Base-by-base conservation (phyloP, 352 stramenopile species). In the Peronospora tabacina region DNA sequence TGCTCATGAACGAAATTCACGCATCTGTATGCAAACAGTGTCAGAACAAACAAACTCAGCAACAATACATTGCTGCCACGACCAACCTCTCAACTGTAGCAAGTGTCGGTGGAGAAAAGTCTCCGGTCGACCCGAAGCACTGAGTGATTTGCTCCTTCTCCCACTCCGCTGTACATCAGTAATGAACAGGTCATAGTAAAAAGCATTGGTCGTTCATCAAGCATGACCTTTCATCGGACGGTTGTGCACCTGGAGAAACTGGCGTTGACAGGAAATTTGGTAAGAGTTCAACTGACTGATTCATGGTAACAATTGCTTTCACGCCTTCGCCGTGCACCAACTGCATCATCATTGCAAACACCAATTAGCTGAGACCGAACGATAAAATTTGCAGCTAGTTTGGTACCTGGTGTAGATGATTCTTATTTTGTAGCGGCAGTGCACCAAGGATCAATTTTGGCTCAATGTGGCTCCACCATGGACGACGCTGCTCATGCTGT, bases 401-500 rank as follows among this genome's bases (percentile, higher is more conserved):
- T 11, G 5, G 0, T 26, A 78, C 72, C 36, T 62, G 61, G 6
- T 53, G 8, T 39, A 89, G 58, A 45, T 89, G 78, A 10, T 60
- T 61, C 35, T 82, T 77, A 20, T 83, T 50, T 17, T 60, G 63
- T 37, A 89, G 54, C 15, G 80, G 80, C 24, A 91, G 60, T 26
- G 80, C 80, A 13, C 80, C 80, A 13, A 91, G 75, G 15, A 91
- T 49, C 38, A 91, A 55, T 29, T 66, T 63, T 29, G 71, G 58
- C 46, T 87, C 66, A 6, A 91, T 64, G 53, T 61, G 66, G 34
- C 67, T 87, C 80, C 80, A 91, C 80, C 80, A 91, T 30, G 80
- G 74, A 16, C 80, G 75, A 1, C 61, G 53, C 12, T 58, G 55
- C 19, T 73, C 61, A 36, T 82, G 51, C 5, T 62, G 57, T 36